Evolutionary conservation across 2,329 filamentous ascomycete genomes (phyloP).

Genomic region (Ceratocystis destructans): DNA sequence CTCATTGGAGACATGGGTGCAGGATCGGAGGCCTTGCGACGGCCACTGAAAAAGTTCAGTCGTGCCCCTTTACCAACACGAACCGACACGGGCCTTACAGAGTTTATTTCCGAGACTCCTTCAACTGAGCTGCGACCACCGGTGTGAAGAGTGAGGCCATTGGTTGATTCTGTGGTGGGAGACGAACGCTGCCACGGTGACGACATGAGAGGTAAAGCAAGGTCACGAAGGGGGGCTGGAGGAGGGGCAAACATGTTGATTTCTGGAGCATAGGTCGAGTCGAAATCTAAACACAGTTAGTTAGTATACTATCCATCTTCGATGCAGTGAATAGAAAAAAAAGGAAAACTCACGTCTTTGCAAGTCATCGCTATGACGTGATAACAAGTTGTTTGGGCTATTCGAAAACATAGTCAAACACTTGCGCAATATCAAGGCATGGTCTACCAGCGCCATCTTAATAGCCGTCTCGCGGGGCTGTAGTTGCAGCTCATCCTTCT

Average conservation of each 20-base stretch:
- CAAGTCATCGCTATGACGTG: constrained; percentile 44
- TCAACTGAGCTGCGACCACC: constrained; percentile 6
- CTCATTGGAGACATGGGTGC: constrained; percentile 4
- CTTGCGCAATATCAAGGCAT: constrained; percentile 75
- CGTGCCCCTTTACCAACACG: constrained; percentile 34
- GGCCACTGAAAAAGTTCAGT: constrained; percentile 43
- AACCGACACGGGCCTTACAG: constrained; percentile 18
- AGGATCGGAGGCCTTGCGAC: constrained; percentile 30
- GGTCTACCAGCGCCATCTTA: constrained; percentile 73
- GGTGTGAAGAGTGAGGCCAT: not conserved
- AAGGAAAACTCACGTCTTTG: constrained; percentile 43
- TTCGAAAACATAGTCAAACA: constrained; percentile 58
- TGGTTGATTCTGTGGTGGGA: constrained; percentile 10
- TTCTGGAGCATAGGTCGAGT: constrained; percentile 50
- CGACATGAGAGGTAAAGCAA: constrained; percentile 30
- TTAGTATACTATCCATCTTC: constrained; percentile 20
- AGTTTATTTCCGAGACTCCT: constrained; percentile 10
- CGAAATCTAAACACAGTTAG: constrained; percentile 36
- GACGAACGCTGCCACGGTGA: constrained; percentile 19
- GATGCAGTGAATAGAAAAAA: not conserved
- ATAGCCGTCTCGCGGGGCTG: constrained; percentile 60
- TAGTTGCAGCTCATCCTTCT: constrained; percentile 36
- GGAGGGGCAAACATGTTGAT: constrained; percentile 47
- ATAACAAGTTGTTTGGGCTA: constrained; percentile 46
- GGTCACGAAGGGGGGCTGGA: constrained; percentile 35